A percentile compares a stretch with the other conserved stretches of the same genome.
phyloP scores from a whole-genome alignment of 1,139 yeast genomes.

The Diutina sp. region DNA sequence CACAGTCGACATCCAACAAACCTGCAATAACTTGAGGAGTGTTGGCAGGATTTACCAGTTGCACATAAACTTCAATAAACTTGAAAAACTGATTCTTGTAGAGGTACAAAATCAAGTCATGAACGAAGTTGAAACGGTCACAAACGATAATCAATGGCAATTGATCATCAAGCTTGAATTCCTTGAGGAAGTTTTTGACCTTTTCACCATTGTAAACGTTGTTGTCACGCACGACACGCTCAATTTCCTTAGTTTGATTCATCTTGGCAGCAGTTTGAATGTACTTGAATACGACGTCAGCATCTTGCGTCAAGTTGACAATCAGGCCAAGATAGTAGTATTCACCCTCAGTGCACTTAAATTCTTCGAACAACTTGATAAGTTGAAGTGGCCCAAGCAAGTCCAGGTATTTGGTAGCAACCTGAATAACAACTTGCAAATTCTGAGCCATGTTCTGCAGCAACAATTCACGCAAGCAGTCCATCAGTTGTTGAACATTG shows the following conservation, averaged over 20 bases:
- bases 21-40: conserved; percentile 97
- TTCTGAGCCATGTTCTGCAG: conserved; percentile 74
- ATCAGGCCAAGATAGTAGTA: conserved; percentile 88
- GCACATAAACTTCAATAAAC: conserved; percentile 94
- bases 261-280: conserved; percentile 87
- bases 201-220: conserved; percentile 92
- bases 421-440: conserved; percentile 88
- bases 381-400: conserved; percentile 77
- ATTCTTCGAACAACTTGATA: conserved; percentile 87
- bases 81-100: conserved; percentile 93
- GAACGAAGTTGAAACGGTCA: conserved; percentile 84
- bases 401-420: conserved; percentile 92
- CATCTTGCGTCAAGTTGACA: conserved; percentile 87
- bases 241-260: conserved; percentile 89
- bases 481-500: conserved; percentile 85
- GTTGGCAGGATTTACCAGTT: conserved; percentile 88
- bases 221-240: conserved; percentile 89
- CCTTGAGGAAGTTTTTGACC: conserved; percentile 93
- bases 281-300: conserved; percentile 92
- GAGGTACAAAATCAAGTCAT: conserved; percentile 82
- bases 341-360: conserved; percentile 83
- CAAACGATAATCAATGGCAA: conserved; percentile 93
- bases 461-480: conserved; percentile 79
- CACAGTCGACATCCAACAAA: conserved; percentile 92
- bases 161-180: conserved; percentile 88